phyloP scores from a whole-genome alignment of 805 yeast species.

The Kluyveromyces wickerhamii region DNA sequence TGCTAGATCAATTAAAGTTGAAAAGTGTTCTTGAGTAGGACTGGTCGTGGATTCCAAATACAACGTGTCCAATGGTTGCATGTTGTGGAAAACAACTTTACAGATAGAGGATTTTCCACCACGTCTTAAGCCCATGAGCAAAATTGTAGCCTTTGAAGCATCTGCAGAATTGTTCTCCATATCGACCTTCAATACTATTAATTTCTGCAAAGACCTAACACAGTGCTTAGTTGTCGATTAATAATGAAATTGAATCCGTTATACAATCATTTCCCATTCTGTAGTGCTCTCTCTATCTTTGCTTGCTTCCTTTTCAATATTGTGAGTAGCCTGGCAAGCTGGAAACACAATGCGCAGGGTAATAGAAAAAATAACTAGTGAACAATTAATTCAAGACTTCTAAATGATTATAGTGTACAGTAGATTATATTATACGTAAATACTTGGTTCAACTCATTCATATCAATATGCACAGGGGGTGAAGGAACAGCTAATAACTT shows the following conservation, averaged over 20 bases:
- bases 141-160: slow-evolving; percentile 69
- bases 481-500: background rate
- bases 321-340: no score
- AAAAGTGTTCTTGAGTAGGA: slow-evolving; percentile 78
- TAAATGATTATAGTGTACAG: slow-evolving; percentile 4
- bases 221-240: no score
- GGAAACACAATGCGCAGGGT: no score
- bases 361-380: no score
- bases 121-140: slow-evolving; percentile 79
- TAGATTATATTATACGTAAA: slow-evolving; percentile 2
- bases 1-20: slow-evolving; percentile 75
- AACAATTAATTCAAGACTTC: no score
- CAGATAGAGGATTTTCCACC: slow-evolving; percentile 95
- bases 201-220: no score
- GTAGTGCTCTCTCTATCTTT: no score
- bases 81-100: slow-evolving; percentile 90
- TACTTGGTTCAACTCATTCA: slow-evolving; percentile 4
- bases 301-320: no score
- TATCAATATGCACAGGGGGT: slow-evolving; percentile 6
- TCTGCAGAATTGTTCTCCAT: slow-evolving; percentile 2
- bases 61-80: slow-evolving; percentile 91
- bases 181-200: no score
- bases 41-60: slow-evolving; percentile 85
- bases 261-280: no score
- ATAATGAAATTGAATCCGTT: no score